phyloP scores from a whole-genome alignment of 1,284 basidiomycete genomes.

The Fomitopsis schrenkii region DNA sequence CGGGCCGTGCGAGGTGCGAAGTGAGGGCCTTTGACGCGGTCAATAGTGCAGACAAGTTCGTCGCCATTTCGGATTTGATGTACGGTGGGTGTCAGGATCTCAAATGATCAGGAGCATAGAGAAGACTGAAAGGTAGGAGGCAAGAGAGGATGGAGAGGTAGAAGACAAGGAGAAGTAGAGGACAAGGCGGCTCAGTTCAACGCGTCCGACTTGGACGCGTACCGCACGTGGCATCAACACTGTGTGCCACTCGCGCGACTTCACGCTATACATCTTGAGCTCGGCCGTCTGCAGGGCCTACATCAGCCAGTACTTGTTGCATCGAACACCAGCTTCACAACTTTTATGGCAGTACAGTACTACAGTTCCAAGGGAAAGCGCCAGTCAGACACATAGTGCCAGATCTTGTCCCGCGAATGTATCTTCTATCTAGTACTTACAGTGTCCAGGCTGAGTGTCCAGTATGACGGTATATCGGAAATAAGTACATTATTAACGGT shows the following conservation, averaged over 20 bases:
- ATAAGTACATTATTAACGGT: not conserved
- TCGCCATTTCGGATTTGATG: conserved; percentile 26
- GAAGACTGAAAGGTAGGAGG: not conserved
- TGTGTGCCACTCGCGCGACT: not conserved
- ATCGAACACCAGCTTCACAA: no score
- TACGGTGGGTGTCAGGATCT: no score
- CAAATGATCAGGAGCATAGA: not conserved
- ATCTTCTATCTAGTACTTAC: no score
- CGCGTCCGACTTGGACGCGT: not conserved
- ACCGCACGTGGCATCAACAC: not conserved
- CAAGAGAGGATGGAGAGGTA: not conserved
- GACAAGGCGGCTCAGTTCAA: not conserved
- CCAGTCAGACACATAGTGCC: no score
- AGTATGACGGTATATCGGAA: not conserved
- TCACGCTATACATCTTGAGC: no score
- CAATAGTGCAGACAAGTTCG: conserved; percentile 68
- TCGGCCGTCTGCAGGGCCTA: no score
- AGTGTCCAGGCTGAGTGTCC: not conserved
- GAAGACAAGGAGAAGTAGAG: not conserved
- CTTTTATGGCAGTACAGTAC: no score
- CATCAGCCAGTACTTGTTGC: no score
- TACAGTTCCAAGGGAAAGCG: no score
- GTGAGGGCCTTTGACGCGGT: conserved; percentile 69
- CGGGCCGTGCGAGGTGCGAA: conserved; percentile 69
- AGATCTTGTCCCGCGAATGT: no score